Conservation (phyloP, 2,329 filamentous ascomycete genomes). For the Cadophora sp. region DNA sequence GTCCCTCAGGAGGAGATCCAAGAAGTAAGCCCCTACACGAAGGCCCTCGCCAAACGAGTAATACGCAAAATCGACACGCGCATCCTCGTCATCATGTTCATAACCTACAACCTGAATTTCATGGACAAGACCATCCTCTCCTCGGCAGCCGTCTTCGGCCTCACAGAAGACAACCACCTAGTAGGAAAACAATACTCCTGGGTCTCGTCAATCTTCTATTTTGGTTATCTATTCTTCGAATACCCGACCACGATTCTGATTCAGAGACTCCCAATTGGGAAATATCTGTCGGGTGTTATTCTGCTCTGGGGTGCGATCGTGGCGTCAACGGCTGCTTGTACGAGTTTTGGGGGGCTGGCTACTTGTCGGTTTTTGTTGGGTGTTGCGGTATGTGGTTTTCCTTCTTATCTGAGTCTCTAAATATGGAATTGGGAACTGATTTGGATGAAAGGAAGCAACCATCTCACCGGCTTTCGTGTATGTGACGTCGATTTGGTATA, state of each 20-base stretch:
- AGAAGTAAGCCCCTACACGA: slow-evolving; percentile 29
- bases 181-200: slow-evolving; percentile 56
- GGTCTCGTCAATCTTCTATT: slow-evolving; percentile 57
- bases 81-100: slow-evolving; percentile 61
- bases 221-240: slow-evolving; percentile 51
- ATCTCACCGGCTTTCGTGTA: slow-evolving; percentile 61
- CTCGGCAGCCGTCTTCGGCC: slow-evolving; percentile 56
- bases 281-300: slow-evolving; percentile 56
- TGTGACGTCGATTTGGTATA: slow-evolving; percentile 53
- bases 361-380: slow-evolving; percentile 58
- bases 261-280: slow-evolving; percentile 59
- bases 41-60: slow-evolving; percentile 47
- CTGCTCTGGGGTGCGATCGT: slow-evolving; percentile 49
- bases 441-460: slow-evolving; percentile 51
- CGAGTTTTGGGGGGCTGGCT: slow-evolving; percentile 57
- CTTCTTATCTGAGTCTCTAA: background rate
- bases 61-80: slow-evolving; percentile 62
- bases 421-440: background rate
- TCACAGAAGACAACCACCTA: slow-evolving; percentile 53
- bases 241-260: slow-evolving; percentile 54
- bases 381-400: slow-evolving; percentile 48
- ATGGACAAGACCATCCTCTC: slow-evolving; percentile 46
- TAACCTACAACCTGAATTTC: slow-evolving; percentile 65
- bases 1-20: slow-evolving; percentile 26
- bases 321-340: slow-evolving; percentile 55